Evolutionary conservation across 257 asterid genomes (phyloP), one percentile per base, ranked within the genome.

Genomic region (Nicotiana paniculata): DNA sequence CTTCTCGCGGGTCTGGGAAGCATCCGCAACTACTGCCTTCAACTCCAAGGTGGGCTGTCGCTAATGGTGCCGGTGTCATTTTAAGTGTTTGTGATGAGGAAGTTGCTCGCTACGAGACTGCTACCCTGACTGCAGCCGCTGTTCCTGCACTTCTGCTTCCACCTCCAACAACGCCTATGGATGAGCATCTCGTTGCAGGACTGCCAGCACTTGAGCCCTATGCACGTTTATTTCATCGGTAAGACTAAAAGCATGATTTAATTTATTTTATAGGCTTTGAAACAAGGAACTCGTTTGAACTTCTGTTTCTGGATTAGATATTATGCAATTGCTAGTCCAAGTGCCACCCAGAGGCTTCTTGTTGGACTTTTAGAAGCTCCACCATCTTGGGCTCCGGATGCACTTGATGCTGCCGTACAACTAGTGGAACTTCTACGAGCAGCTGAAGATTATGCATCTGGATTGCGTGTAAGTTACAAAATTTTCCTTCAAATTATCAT

Each of bases 371-470:
- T 96, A 82, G 99, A 96, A 88, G 99, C 99, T 82, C 98, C 99
- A 32, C 98, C 99, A 35, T 96, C 99, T 24, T 96, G 99, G 99
- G 99, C 99, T 77, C 99, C 99, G 4, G 99, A 96, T 89, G 99
- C 99, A 74, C 97, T 96, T 81, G 98, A 96, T 88, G 99, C 99
- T 90, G 94, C 99, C 78, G 98, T 96, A 69, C 99, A 96, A 85
- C 91, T 96, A 58, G 99, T 96, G 89, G 99, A 96, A 89, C 97
- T 96, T 70, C 97, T 96, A 72, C 93, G 98, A 82, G 99, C 99
- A 72, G 99, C 99, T 72, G 99, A 96, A 87, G 99, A 94, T 88
- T 96, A 94, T 88, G 98, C 98, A 85, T 80, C 98, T 51, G 97
- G 98, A 83, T 91, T 93, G 95, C 91, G 97, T 93, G 98, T 96